Base-by-base conservation (phyloP, 257 asterid species). In the Primulina tabacum region DNA sequence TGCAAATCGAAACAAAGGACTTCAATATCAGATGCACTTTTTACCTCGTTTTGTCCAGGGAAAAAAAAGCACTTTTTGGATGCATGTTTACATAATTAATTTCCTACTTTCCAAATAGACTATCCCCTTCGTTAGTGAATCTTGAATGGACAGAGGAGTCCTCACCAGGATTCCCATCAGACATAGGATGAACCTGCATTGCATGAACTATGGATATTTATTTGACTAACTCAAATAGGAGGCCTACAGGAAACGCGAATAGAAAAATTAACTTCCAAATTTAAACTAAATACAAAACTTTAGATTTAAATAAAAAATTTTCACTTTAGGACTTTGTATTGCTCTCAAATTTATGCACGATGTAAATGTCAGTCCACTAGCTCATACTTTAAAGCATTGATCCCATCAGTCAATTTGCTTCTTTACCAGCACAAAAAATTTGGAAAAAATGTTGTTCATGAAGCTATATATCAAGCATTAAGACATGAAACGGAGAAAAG, bases 121-220 rank as follows among this genome's bases (percentile, higher is more conserved):
- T 67, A 30, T 67, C 79, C 40, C 79, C 82, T 69, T 79, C 82
- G 58, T 66, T 73, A 37, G 67, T 57, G 75, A 75, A 69, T 71
- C 79, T 76, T 20, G 85, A 84, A 76, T 73, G 82, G 52, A 78
- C 83, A 26, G 89, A 81, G 69, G 16, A 38, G 50, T 38, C 50
- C 50, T 73, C 81, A 35, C 79, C 87, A 7, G 67, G 76, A 14
- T 38, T 38, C 50, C 50, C 12, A 38, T 38, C 50, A 38, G 50
- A 38, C 1, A 14, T 10, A 38, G 50, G 50, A 68, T 90, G 88
- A 71, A 76, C 82, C 98, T 92, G 78, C 73, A 78, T 18, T 37
- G 64, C 14, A 57, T 64, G 59, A 63, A 69, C 14, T 38, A 69
- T 61, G 6, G 32, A 66, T 43, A 18, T 47, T 60, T 59, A 7